These are phyloP conservation scores for Elsinoe batatas DNA, from an alignment of 2,329 filamentous ascomycete species.

Conservation along the genomic window DNA sequence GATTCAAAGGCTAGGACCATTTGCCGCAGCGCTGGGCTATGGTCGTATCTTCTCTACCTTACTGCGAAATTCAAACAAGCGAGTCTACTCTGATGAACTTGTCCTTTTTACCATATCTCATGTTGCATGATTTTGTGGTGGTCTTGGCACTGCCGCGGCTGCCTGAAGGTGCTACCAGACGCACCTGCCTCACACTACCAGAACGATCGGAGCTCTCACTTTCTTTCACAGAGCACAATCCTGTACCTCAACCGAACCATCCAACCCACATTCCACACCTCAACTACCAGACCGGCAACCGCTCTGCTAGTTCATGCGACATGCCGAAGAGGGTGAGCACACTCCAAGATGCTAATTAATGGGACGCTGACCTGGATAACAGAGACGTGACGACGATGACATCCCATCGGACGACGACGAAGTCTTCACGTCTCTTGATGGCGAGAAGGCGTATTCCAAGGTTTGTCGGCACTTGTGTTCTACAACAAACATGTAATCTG, in stretches of 20 bases:
- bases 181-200: too few species aligned
- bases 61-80: background rate
- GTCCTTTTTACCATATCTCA: background rate
- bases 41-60: background rate
- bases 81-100: background rate
- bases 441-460: background rate
- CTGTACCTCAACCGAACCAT: background rate
- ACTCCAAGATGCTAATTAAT: too few species aligned
- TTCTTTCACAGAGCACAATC: background rate
- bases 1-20: background rate
- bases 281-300: background rate
- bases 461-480: background rate
- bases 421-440: background rate
- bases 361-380: background rate
- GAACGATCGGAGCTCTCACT: background rate
- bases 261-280: background rate
- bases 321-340: conserved; percentile 4
- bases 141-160: background rate
- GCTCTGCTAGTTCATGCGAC: background rate
- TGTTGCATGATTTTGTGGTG: background rate
- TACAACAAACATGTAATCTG: background rate
- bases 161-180: background rate
- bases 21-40: background rate
- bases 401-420: background rate
- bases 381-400: background rate